Evolutionary conservation across 1,139 yeast genomes (phyloP), one percentile per base, ranked within the genome.

Genomic region (Scheffersomyces segobiensis): DNA sequence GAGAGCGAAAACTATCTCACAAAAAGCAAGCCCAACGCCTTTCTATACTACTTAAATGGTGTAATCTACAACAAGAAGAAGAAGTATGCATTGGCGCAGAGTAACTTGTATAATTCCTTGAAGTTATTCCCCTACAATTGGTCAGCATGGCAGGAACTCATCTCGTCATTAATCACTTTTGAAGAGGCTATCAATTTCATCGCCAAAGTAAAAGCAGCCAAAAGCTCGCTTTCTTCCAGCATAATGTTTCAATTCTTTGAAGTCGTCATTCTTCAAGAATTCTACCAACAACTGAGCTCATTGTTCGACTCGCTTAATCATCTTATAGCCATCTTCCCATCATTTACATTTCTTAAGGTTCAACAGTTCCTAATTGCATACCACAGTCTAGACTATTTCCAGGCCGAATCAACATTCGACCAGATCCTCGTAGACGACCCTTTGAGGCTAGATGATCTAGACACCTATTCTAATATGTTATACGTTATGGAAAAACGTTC

Each of bases 401-500:
- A 87, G 59, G 93, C 98, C 0, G 98, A 93, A 65, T 71, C 78
- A 52, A 78, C 90, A 1, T 95, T 95, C 72, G 98, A 93, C 68
- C 83, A 85, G 56, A 84, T 96, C 0, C 76, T 93, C 46, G 72
- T 80, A 5, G 76, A 77, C n/a, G 98, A 95, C 70, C 99, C 99
- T 0, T 83, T 91, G 64, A 79, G 98, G 55, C 77, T 96, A 46
- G 98, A 95, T 67, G 97, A 93, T 67, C 78, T 95, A 75, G 99
- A 95, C 70, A 86, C 91, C 0, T 96, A 90, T 72, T 93, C 98
- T 18, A 95, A 96, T 72, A 91, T 96, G 74, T 80, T 96, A 52
- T 96, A 93, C 69, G 99, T 96, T 46, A 92, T 92, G 91, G 98
- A 93, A 66, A 91, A 92, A 70, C 84, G 87, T 61, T 82, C 96